These are phyloP conservation scores for Fonsecaea monophora DNA, from an alignment of 2,329 filamentous ascomycete genomes.

Conservation along the genomic window DNA sequence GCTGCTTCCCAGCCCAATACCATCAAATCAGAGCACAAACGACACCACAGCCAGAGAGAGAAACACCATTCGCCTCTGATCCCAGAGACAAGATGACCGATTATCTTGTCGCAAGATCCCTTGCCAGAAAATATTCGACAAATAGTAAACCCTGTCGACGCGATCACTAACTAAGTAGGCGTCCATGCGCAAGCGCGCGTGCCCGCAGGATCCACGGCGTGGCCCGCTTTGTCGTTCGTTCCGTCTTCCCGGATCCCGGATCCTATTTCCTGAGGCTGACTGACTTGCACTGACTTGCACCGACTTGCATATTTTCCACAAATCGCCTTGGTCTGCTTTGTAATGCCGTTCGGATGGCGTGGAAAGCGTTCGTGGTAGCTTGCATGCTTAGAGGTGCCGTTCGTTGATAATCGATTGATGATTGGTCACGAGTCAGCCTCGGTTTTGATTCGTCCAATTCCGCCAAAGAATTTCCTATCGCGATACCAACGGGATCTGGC, in stretches of 20 bases:
- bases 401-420: neutral
- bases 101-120: neutral
- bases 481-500: neutral
- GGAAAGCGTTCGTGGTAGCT: neutral
- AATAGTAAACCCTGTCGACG: neutral
- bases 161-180: neutral
- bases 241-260: neutral
- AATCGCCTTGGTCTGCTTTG: neutral
- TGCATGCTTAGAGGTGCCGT: neutral
- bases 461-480: neutral
- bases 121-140: neutral
- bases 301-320: neutral
- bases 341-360: neutral
- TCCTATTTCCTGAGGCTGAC: too few species aligned
- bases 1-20: constrained; percentile 69
- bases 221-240: neutral
- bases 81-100: neutral
- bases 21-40: too few species aligned
- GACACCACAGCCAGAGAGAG: too few species aligned
- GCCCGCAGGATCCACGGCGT: neutral
- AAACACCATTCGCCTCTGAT: neutral
- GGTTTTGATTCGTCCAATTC: neutral
- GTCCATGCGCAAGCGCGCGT: neutral
- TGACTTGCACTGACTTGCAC: too few species aligned
- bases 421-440: neutral